These are phyloP conservation scores for Nicotiana paniculata DNA, from an alignment of 257 asterid genomes.

Conservation along the genomic window DNA sequence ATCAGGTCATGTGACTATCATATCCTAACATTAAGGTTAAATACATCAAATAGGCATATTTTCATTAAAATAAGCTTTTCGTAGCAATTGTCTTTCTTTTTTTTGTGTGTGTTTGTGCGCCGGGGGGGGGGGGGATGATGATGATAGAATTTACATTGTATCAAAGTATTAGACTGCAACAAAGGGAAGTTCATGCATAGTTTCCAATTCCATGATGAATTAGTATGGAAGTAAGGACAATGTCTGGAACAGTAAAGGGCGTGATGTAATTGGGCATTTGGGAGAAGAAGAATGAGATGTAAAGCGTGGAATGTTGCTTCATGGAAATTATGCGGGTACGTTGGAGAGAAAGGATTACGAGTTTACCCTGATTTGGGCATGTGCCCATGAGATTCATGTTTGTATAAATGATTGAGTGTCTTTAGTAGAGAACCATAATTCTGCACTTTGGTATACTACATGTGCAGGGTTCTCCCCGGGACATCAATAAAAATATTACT, in stretches of 20 bases:
- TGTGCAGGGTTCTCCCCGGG: neutral
- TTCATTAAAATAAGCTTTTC: too few relatives aligned
- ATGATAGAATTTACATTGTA: too few relatives aligned
- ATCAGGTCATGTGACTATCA: neutral
- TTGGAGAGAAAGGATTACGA: neutral
- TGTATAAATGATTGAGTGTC: neutral
- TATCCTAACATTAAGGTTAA: neutral
- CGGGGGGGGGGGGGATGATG: too few relatives aligned
- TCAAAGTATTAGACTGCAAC: too few relatives aligned
- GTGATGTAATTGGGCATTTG: neutral
- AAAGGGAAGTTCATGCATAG: neutral
- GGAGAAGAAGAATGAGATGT: neutral
- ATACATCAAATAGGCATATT: too few relatives aligned
- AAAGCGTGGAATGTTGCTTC: neutral
- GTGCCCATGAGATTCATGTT: neutral
- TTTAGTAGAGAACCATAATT: neutral
- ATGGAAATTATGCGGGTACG: neutral
- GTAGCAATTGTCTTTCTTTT: too few relatives aligned
- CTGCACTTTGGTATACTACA: neutral
- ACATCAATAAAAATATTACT: neutral
- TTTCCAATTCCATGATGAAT: neutral
- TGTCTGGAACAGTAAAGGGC: neutral
- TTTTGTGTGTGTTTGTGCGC: rapidly evolving
- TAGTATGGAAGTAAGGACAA: neutral
- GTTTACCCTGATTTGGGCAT: neutral